These are phyloP conservation scores for Tetrapisispora taiwanensis DNA, from an alignment of 805 yeast species.

Conservation along the genomic window DNA sequence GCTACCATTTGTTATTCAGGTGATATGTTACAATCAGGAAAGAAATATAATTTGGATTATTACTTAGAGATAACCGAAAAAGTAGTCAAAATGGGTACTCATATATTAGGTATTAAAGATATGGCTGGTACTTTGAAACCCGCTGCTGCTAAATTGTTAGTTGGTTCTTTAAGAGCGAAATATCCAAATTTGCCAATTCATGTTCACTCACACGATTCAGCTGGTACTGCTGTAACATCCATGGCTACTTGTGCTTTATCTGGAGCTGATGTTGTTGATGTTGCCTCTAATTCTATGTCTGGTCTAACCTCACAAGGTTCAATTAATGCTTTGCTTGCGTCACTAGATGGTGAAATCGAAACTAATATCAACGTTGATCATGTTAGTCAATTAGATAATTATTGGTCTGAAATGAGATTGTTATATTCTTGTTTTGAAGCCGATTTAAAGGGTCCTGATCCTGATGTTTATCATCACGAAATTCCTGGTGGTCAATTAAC, in stretches of 20 bases:
- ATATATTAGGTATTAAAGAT: constrained; percentile 91
- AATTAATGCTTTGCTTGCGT: constrained; percentile 79
- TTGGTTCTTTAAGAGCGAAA: constrained; percentile 68
- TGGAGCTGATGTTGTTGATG: constrained; percentile 96
- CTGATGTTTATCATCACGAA: constrained; percentile 95
- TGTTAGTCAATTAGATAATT: constrained; percentile 75
- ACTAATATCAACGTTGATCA: constrained; percentile 56
- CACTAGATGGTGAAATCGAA: constrained; percentile 74
- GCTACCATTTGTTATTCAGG: constrained; percentile 97
- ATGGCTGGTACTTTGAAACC: constrained; percentile 99
- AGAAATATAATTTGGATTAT: constrained; percentile 88
- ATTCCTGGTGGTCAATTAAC: constrained; percentile 99
- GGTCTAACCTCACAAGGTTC: constrained; percentile 98
- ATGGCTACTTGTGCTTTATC: constrained; percentile 88
- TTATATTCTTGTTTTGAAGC: constrained; percentile 94
- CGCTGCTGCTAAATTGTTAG: constrained; percentile 70
- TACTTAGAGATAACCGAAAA: constrained; percentile 70
- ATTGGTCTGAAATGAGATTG: constrained; percentile 98
- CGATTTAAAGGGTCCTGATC: constrained; percentile 96
- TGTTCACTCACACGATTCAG: constrained; percentile 97
- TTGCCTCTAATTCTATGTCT: constrained; percentile 91
- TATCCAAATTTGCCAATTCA: constrained; percentile 92
- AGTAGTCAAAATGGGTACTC: constrained; percentile 88
- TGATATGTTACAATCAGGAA: constrained; percentile 89
- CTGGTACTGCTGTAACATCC: constrained; percentile 96